Conservation (phyloP, 805 yeast genomes). For the Wickerhamiella galacta region DNA sequence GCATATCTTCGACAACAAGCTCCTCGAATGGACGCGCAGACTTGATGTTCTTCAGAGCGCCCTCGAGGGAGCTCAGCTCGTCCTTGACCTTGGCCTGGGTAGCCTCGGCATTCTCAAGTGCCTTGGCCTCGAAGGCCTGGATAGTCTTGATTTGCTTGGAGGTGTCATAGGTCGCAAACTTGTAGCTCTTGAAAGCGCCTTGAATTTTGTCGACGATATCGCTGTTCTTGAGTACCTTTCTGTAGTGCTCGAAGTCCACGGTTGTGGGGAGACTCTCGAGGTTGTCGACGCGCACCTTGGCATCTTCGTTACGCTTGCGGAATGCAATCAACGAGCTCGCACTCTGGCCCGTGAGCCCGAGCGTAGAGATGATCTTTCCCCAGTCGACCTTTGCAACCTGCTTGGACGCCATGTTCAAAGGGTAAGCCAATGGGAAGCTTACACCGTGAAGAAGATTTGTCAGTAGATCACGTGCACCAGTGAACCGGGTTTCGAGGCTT, state of each 20-base stretch:
- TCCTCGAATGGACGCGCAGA: slow-evolving; percentile 95
- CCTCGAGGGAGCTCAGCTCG: slow-evolving; percentile 72
- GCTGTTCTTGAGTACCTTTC: slow-evolving; percentile 62
- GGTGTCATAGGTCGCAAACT: slow-evolving; percentile 73
- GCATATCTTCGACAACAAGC: slow-evolving; percentile 87
- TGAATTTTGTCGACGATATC: slow-evolving; percentile 68
- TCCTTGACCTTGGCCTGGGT: slow-evolving; percentile 79
- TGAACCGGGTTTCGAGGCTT: too few relatives aligned
- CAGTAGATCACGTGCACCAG: too few relatives aligned
- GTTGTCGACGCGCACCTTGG: slow-evolving; percentile 62
- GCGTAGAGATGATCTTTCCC: slow-evolving; percentile 73
- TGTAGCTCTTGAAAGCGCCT: slow-evolving; percentile 54
- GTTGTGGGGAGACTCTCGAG: slow-evolving; percentile 55
- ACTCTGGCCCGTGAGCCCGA: slow-evolving; percentile 87
- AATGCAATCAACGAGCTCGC: slow-evolving; percentile 76
- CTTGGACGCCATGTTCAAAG: slow-evolving; percentile 10
- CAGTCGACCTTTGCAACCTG: slow-evolving; percentile 75
- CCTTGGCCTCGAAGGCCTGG: slow-evolving; percentile 86
- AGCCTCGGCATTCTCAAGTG: slow-evolving; percentile 83
- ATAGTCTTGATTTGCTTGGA: slow-evolving; percentile 82
- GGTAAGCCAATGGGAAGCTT: too few relatives aligned
- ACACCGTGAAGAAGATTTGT: too few relatives aligned
- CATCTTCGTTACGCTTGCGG: slow-evolving; percentile 98
- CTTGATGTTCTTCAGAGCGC: slow-evolving; percentile 85
- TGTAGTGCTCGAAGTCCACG: slow-evolving; percentile 74